phyloP scores from a whole-genome alignment of 768 basidiomycete species.

The Rhizopogon sp. region DNA sequence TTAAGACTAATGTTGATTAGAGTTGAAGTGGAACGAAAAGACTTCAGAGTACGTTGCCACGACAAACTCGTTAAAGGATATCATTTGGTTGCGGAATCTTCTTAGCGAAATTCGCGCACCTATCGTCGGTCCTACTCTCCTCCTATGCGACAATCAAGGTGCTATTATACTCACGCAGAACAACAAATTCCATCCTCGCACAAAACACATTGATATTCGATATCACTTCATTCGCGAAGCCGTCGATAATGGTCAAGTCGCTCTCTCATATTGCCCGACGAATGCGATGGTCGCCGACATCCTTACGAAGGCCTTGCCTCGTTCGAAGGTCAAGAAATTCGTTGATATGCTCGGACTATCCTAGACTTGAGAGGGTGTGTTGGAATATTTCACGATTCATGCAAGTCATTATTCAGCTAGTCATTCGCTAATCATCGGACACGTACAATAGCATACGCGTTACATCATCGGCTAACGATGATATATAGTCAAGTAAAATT shows the following conservation, averaged over 20 bases:
- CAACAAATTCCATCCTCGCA: constrained; percentile 2
- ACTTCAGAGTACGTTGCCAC: neutral
- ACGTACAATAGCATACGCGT: too few relatives aligned
- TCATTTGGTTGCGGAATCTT: neutral
- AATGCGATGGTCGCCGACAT: neutral
- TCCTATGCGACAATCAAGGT: neutral
- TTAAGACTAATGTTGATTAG: too few relatives aligned
- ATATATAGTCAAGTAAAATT: too few relatives aligned
- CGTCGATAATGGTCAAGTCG: neutral
- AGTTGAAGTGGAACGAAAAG: too few relatives aligned
- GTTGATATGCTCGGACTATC: neutral
- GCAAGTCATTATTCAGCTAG: too few relatives aligned
- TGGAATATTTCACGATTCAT: too few relatives aligned
- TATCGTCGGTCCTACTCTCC: neutral
- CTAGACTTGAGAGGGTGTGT: neutral
- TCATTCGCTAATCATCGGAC: too few relatives aligned
- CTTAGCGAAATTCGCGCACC: neutral
- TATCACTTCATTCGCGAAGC: constrained; percentile 6
- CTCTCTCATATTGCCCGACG: neutral
- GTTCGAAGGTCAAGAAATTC: neutral
- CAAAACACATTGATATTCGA: neutral
- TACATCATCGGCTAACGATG: too few relatives aligned
- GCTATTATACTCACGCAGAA: neutral
- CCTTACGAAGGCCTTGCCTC: neutral
- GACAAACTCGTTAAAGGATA: neutral